Base-by-base conservation (phyloP, 2,329 filamentous ascomycete species). In the Lachnellula cervina region DNA sequence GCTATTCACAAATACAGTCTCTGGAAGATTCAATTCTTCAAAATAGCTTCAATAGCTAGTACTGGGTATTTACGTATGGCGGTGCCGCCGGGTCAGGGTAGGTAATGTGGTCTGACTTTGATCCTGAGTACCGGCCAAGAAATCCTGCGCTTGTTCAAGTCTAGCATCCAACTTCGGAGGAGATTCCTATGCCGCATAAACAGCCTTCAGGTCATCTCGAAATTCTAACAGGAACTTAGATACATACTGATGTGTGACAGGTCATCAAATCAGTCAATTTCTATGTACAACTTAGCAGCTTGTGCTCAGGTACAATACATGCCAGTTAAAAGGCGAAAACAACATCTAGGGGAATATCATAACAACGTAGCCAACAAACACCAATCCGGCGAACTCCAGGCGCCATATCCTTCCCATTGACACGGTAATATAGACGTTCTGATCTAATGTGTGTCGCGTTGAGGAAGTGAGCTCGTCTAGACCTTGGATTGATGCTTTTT, bases 331-430 rank as follows among this genome's bases (percentile, higher is more conserved):
- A 16, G 7, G 35, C 43, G 40, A 47, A 25, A 25, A 37, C 44
- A 48, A 48, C 37, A 49, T 49, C 11, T 40, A 19, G 47, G 49
- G 56, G 54, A 56, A 55, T 54, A 53, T 57, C 34, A 35, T 51
- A 52, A 54, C 50, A 51, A n/a, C 43, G 54, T 51, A 43, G 51
- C 37, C 47, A 17, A 42, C 17, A 16, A 40, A 40, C 37, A 6
- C 16, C 37, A 16, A 53, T 23, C 50, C 21, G 48, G 46, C 59
- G 43, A 61, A 58, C 59, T 58, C 59, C 59, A 49, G 43, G 38
- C 48, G 34, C 55, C 55, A 47, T 17, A 56, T 51, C 21, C 53
- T n/a, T 51, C 19, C 49, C n/a, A 14, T n/a, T 49, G 32, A 25
- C 11, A 17, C 37, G 3, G 14, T 17, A 16, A 40, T 40, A 6